Base-by-base conservation (phyloP, 2,329 filamentous ascomycete species). In the Aschersonia sp. region DNA sequence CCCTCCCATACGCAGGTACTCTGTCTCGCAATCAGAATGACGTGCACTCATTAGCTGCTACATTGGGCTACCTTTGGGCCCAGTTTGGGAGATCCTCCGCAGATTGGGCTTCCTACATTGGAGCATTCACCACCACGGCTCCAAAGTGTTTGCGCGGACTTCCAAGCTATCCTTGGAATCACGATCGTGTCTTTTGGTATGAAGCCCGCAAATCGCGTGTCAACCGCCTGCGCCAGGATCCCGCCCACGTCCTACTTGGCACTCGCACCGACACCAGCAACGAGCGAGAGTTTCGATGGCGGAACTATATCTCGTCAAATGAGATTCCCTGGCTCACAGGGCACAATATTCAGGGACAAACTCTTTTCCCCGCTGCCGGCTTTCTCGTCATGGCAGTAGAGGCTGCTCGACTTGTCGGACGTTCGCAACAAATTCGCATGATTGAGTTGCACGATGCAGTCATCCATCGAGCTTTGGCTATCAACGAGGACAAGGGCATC, bases 341-440 rank as follows among this genome's bases (percentile, higher is more conserved):
- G 47, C 60, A 48, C 52, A 52, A 0, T 43, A 59, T 47, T 48
- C 60, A 51, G 8, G 49, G 47, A 0, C 44, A 53, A 22, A 48
- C 50, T 14, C 50, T 70, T 1, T 67, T 66, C 45, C 67, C 68
- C 0, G 58, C 46, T 5, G 62, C 66, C 2, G 63, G 56, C 0
- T 70, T 65, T 48, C 32, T 68, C 1, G 53, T 56, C 9, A 65
- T 68, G 56, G 62, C 58, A 2, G 30, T 51, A 14, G 50, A 51
- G 12, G 44, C 44, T 7, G 40, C 40, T 7, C 11, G 40, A 9
- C 6, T 41, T n/a, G 11, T 14, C 8, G 43, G 10, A 44, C 10
- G 29, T 8, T 31, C 6, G 11, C 7, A 8, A 8, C 7, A 11
- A 6, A 8, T 44, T 29, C 10, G 22, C 11, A 11, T 44, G 43